phyloP scores from a whole-genome alignment of 208 protist species.

The Wallacemonas rigidus region DNA sequence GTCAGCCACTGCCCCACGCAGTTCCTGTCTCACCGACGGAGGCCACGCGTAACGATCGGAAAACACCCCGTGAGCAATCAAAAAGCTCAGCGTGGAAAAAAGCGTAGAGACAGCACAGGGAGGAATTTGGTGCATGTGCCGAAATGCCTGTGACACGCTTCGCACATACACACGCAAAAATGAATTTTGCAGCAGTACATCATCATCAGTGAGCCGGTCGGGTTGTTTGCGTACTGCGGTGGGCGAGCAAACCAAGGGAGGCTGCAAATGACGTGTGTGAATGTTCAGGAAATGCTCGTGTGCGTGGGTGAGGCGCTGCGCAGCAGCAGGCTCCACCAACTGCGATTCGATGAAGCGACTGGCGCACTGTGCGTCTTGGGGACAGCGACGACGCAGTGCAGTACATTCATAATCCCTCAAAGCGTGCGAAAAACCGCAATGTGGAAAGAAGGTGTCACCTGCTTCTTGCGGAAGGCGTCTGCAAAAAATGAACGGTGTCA shows the following conservation, averaged over 20 bases:
- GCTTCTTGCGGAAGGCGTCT: neutral
- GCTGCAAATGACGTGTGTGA: neutral
- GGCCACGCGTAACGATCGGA: constrained; percentile 5
- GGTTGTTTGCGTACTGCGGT: neutral
- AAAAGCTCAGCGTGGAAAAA: constrained; percentile 24
- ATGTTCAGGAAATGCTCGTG: neutral
- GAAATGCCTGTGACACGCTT: constrained; percentile 22
- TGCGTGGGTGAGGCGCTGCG: neutral
- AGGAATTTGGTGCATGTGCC: constrained; percentile 10
- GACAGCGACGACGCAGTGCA: neutral
- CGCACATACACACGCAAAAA: constrained; percentile 29
- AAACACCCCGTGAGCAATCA: constrained; percentile 6
- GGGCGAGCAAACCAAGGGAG: neutral
- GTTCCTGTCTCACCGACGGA: neutral
- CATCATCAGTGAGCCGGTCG: constrained; percentile 12
- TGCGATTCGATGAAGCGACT: neutral
- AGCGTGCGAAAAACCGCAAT: neutral
- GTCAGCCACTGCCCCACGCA: neutral
- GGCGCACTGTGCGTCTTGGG: neutral
- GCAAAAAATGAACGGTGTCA: constrained; percentile 15
- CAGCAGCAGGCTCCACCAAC: neutral
- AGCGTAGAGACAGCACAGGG: constrained; percentile 19
- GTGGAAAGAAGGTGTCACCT: neutral
- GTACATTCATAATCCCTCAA: neutral
- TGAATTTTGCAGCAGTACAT: constrained; percentile 18